These are phyloP conservation scores for Penicillium polonicum DNA, from an alignment of 2,329 filamentous ascomycete species.

Conservation along the genomic window DNA sequence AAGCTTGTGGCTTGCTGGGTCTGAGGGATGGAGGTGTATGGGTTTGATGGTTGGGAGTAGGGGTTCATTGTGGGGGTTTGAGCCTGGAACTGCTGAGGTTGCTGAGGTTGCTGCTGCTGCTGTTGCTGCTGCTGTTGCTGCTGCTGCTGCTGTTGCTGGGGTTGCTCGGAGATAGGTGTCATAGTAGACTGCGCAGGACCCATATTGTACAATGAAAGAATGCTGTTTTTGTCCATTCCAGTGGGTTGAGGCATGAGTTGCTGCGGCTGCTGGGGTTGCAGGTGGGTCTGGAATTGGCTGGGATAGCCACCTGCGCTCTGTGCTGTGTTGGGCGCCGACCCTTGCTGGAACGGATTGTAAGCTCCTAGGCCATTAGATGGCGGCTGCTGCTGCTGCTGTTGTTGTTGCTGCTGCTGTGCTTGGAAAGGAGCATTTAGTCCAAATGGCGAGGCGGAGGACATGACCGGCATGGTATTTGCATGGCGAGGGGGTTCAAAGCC, in stretches of 20 bases:
- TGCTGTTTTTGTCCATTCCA: conserved; percentile 48
- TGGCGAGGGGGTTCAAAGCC: conserved; percentile 25
- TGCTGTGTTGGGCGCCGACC: conserved; percentile 26
- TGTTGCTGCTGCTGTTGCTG: background rate
- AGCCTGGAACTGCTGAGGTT: conserved; percentile 16
- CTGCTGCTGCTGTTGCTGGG: background rate
- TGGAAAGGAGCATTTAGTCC: conserved; percentile 30
- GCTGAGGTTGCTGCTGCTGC: background rate
- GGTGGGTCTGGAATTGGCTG: conserved; percentile 26
- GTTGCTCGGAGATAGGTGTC: conserved; percentile 33
- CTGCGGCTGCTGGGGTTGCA: conserved; percentile 25
- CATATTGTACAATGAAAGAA: conserved; percentile 49
- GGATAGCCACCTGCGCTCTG: conserved; percentile 27
- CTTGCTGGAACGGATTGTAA: conserved; percentile 38
- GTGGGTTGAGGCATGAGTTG: conserved; percentile 42
- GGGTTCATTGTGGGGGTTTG: conserved; percentile 17
- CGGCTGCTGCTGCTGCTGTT: conserved; percentile 22
- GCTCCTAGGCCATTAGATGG: conserved; percentile 22
- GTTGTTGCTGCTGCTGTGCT: conserved; percentile 26
- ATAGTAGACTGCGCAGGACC: conserved; percentile 32
- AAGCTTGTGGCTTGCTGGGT: conserved; percentile 21
- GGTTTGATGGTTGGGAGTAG: conserved; percentile 20
- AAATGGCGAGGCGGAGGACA: conserved; percentile 35
- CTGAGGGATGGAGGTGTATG: conserved; percentile 25
- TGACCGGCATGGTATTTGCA: conserved; percentile 41